Evolutionary conservation across 2,329 filamentous ascomycete species (phyloP), one percentile per base, ranked within the genome.

Genomic region (Fusarium bulbicola): DNA sequence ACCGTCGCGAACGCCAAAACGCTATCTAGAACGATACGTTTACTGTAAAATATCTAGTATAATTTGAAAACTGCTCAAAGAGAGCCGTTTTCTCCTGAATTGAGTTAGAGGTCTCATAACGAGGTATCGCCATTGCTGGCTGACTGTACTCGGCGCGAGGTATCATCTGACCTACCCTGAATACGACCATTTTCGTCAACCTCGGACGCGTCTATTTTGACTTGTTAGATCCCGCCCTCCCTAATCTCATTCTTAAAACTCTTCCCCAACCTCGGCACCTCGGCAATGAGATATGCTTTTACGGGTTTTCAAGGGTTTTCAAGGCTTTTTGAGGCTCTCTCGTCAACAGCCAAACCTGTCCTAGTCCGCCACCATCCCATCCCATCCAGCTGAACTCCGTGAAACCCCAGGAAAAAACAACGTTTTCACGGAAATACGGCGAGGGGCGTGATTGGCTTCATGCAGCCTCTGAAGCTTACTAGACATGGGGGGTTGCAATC

Each of bases 391-490:
- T 69, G 58, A 69, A 64, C 34, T 50, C 24, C 36, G 42, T 59
- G 20, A n/a, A 24, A 30, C 32, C 65, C 64, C 64, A 40, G 30
- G 34, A 18, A 58, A 64, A 37, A 53, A 43, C 18, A 24, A 37
- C 40, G 26, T n/a, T 46, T 53, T 39, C 24, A 70, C 59, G 59
- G 59, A 43, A 59, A 66, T 59, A 65, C 50, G 52, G 59, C 47
- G 28, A 15, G 49, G 53, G n/a, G 40, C 18, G 18, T 70, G 46
- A 73, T 73, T 72, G 69, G 69, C 40, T 60, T 49, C 14, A 10
- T 43, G 30, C 15, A 46, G 30, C 10, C 32, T 52, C 32, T 34
- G n/a, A 36, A 15, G 30, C 30, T 50, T 47, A 43, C 39, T 43
- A 58, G 60, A 53, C 47, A 50, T 56, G 36, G 60, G 50, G 24